Evolutionary conservation across 345 rosid species (phyloP).

Genomic region (Salix viminalis): DNA sequence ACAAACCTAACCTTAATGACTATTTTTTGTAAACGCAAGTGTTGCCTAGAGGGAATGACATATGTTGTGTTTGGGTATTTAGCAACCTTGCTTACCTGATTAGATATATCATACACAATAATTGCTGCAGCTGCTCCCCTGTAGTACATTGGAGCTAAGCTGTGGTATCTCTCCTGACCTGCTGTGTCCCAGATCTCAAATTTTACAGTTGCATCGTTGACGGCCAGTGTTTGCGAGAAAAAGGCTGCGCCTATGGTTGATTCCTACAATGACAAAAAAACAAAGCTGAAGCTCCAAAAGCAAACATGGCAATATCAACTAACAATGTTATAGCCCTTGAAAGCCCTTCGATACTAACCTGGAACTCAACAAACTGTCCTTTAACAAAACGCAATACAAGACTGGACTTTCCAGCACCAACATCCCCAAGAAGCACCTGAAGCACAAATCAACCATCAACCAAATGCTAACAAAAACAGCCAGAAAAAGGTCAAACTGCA

Average conservation of each 20-base stretch:
- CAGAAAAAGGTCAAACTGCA: neutral
- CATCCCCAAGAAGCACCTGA: slow-evolving; percentile 95
- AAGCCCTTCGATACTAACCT: slow-evolving; percentile 33
- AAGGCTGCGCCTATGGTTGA: slow-evolving; percentile 97
- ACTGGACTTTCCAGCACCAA: slow-evolving; percentile 94
- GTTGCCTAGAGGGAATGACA: neutral
- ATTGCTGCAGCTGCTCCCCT: slow-evolving; percentile 96
- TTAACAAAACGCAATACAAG: slow-evolving; percentile 85
- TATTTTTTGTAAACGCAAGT: neutral
- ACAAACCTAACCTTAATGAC: neutral
- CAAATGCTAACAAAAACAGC: slow-evolving; percentile 4
- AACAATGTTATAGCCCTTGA: neutral
- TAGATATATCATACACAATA: slow-evolving; percentile 83
- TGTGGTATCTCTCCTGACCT: slow-evolving; percentile 94
- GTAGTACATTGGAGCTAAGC: slow-evolving; percentile 98
- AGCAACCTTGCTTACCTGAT: slow-evolving; percentile 45
- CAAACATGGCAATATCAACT: neutral
- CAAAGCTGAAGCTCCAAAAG: slow-evolving; percentile 16
- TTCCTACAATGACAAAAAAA: slow-evolving; percentile 49
- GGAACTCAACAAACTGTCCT: slow-evolving; percentile 92
- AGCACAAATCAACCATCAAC: slow-evolving; percentile 21
- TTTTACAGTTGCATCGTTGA: slow-evolving; percentile 83
- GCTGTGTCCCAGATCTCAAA: slow-evolving; percentile 99
- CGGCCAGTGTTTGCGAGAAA: slow-evolving; percentile 93
- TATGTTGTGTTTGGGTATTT: neutral